A percentile compares a stretch with the other conserved stretches of the same genome.
phyloP scores from a whole-genome alignment of 371 early-diverging fungal genomes.

The Coemansia sp. region DNA sequence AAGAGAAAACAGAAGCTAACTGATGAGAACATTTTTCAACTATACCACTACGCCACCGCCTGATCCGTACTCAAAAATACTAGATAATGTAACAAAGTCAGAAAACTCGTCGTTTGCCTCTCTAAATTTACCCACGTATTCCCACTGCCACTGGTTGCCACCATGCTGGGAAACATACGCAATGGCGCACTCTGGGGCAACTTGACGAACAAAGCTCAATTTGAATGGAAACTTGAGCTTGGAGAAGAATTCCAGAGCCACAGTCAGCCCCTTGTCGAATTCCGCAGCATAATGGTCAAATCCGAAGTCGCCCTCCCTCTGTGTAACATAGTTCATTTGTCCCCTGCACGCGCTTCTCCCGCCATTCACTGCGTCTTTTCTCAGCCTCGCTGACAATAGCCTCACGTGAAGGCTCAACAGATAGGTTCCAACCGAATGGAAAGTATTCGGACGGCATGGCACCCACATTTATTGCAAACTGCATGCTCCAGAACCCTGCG shows the following conservation, averaged over 20 bases:
- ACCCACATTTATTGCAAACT: constrained; percentile 1
- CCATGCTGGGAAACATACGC: background rate
- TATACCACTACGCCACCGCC: too few relatives aligned
- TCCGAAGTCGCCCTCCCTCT: constrained; percentile 4
- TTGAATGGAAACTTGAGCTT: constrained; percentile 1
- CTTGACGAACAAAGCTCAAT: constrained; percentile 3
- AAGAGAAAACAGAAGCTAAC: too few relatives aligned
- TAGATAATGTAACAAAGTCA: background rate
- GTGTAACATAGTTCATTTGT: constrained; percentile 1
- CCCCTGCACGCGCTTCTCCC: constrained; percentile 2
- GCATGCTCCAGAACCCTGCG: constrained; percentile 17
- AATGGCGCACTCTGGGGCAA: background rate
- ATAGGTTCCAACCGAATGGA: background rate
- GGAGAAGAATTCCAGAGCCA: background rate
- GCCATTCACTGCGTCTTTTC: background rate
- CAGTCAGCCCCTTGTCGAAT: constrained; percentile 12
- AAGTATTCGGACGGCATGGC: constrained; percentile 10
- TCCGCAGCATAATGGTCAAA: constrained; percentile 8
- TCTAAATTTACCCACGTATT: constrained; percentile 8
- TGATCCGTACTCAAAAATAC: too few relatives aligned
- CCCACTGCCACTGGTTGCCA: constrained; percentile 16
- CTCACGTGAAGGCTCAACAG: background rate
- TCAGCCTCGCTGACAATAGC: background rate
- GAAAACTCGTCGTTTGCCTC: constrained; percentile 16
- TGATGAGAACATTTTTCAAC: too few relatives aligned